These are phyloP conservation scores for Hypoxylon rubiginosum DNA, from an alignment of 2,329 filamentous ascomycete genomes.

Conservation along the genomic window DNA sequence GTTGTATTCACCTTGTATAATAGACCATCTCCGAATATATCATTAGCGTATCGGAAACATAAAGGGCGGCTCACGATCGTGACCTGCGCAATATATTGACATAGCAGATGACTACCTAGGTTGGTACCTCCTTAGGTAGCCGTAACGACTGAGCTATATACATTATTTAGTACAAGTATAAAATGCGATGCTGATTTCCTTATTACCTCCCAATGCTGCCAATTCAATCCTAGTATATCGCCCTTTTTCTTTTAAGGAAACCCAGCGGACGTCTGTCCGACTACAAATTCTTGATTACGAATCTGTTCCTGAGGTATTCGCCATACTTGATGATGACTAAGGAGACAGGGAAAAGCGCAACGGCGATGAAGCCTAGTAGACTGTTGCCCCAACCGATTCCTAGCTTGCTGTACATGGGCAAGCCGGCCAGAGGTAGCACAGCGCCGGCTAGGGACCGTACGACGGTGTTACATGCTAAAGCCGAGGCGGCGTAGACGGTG, in stretches of 20 bases:
- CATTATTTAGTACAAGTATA: constrained; percentile 3
- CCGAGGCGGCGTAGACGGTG: constrained; percentile 55
- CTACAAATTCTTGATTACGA: constrained; percentile 39
- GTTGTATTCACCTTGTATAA: too few relatives aligned
- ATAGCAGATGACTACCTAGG: constrained; percentile 3
- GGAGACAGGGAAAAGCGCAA: constrained; percentile 44
- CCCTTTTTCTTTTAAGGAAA: constrained; percentile 9
- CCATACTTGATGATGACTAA: constrained; percentile 45
- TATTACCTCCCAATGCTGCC: constrained; percentile 14
- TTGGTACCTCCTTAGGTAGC: constrained; percentile 1
- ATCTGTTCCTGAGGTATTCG: constrained; percentile 34
- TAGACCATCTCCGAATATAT: background rate
- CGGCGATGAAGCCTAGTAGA: constrained; percentile 49
- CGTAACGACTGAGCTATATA: constrained; percentile 11
- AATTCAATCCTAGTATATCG: background rate
- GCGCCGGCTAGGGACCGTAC: constrained; percentile 65
- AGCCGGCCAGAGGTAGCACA: constrained; percentile 64
- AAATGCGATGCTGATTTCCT: background rate
- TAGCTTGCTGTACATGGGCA: constrained; percentile 51
- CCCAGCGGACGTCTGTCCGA: background rate
- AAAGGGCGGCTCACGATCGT: background rate
- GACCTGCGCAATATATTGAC: constrained; percentile 1
- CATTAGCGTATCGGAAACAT: background rate
- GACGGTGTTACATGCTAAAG: constrained; percentile 70
- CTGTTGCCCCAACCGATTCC: constrained; percentile 54